phyloP scores from a whole-genome alignment of 768 basidiomycete species.

The Gloeostereum incarnatum region DNA sequence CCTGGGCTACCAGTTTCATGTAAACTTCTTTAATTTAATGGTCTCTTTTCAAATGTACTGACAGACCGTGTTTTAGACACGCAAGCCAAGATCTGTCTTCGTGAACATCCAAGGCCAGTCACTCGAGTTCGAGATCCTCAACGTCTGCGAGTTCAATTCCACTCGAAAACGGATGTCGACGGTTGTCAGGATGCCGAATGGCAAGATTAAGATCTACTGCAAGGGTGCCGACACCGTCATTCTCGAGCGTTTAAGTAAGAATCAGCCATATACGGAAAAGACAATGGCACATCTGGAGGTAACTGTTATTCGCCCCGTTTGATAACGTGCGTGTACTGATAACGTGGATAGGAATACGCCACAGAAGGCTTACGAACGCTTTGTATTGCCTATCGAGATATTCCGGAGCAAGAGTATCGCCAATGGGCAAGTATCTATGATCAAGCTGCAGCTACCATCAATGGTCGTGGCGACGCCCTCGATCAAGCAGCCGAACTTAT shows the following conservation, averaged over 20 bases:
- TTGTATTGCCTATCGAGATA: conserved; percentile 92
- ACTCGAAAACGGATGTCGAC: conserved; percentile 98
- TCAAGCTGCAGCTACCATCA: conserved; percentile 91
- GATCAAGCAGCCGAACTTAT: conserved; percentile 94
- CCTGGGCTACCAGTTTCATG: conserved; percentile 90
- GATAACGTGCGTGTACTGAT: conserved; percentile 2
- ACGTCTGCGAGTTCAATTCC: conserved; percentile 99
- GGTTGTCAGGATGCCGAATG: conserved; percentile 77
- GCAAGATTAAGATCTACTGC: conserved; percentile 89
- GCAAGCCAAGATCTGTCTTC: conserved; percentile 94
- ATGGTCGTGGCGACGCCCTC: conserved; percentile 89
- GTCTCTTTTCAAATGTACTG: neutral
- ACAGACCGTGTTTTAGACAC: conserved; percentile 42
- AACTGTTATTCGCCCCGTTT: conserved; percentile 7
- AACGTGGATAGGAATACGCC: conserved; percentile 69
- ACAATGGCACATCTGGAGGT: conserved; percentile 91
- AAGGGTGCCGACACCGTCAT: conserved; percentile 99
- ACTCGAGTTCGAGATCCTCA: conserved; percentile 84
- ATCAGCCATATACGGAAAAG: conserved; percentile 77
- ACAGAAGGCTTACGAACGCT: conserved; percentile 95
- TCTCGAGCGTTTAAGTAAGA: conserved; percentile 80
- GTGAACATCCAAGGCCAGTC: conserved; percentile 66
- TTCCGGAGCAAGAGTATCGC: conserved; percentile 82
- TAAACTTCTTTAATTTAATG: conserved; percentile 31
- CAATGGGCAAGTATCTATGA: conserved; percentile 87